Evolutionary conservation across 1,284 basidiomycete genomes (phyloP).

Genomic region (Cryptococcus sp.): DNA sequence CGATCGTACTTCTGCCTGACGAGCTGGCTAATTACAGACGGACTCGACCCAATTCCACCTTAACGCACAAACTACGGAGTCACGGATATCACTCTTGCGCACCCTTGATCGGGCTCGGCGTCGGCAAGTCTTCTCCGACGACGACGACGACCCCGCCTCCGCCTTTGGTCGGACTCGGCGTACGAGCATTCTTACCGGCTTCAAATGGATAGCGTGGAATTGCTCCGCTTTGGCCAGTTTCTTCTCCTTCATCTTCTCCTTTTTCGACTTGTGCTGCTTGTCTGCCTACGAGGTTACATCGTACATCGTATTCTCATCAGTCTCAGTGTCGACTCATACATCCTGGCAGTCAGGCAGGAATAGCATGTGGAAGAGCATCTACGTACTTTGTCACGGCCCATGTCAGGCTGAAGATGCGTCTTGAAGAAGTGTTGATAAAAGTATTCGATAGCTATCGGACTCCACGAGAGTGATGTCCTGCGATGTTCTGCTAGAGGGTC

Average conservation of each 20-base stretch:
- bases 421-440: not conserved
- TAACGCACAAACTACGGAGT: no score
- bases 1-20: no score
- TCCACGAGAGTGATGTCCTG: no score
- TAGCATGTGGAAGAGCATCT: not conserved
- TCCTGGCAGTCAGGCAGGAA: not conserved
- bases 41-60: no score
- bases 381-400: constrained; percentile 12
- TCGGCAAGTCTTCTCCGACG: not conserved
- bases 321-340: no score
- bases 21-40: no score
- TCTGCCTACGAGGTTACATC: not conserved
- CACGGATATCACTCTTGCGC: no score
- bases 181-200: constrained; percentile 9
- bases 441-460: not conserved
- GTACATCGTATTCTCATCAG: not conserved
- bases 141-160: not conserved
- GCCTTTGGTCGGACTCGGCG: constrained; percentile 3
- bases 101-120: not conserved
- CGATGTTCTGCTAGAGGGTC: no score
- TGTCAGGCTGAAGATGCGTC: not conserved
- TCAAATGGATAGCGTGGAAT: constrained; percentile 12
- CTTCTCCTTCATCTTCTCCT: constrained; percentile 30
- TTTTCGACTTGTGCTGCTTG: constrained; percentile 19
- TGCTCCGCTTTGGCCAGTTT: constrained; percentile 15